phyloP scores from a whole-genome alignment of 2,329 filamentous ascomycete species.

The Alternaria ventricosa region DNA sequence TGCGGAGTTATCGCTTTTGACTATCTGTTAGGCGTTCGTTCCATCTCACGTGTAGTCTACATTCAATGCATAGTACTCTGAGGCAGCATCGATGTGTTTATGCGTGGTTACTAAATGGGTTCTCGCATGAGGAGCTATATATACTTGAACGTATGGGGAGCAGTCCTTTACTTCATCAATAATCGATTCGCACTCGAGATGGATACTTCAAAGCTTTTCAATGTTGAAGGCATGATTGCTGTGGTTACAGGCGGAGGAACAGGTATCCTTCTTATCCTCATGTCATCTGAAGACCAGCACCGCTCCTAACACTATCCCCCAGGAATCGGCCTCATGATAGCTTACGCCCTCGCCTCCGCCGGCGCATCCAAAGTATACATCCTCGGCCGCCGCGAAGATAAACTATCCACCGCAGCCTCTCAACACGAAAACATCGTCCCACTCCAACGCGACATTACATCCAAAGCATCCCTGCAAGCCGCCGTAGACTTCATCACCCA shows the following conservation, averaged over 20 bases:
- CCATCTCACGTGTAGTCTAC: neutral
- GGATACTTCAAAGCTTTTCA: neutral
- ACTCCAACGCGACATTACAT: neutral
- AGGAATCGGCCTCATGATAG: neutral
- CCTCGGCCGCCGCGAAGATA: neutral
- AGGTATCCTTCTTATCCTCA: neutral
- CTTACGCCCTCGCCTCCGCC: neutral
- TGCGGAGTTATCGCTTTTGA: slow-evolving; percentile 32
- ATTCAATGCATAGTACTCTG: neutral
- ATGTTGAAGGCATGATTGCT: neutral
- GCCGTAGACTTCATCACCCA: neutral
- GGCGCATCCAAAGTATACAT: neutral
- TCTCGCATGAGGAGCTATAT: neutral
- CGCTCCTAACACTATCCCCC: neutral
- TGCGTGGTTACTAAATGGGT: neutral
- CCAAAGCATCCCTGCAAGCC: neutral
- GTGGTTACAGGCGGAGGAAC: neutral
- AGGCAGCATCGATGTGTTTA: neutral
- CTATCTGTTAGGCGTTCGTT: neutral
- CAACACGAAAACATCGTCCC: neutral
- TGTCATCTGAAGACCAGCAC: neutral
- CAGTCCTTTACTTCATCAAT: neutral
- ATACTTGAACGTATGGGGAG: neutral
- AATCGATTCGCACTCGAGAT: neutral
- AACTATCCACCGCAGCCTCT: neutral